These are phyloP conservation scores for Aphanomyces euteiches DNA, from an alignment of 352 stramenopile genomes.

Conservation along the genomic window DNA sequence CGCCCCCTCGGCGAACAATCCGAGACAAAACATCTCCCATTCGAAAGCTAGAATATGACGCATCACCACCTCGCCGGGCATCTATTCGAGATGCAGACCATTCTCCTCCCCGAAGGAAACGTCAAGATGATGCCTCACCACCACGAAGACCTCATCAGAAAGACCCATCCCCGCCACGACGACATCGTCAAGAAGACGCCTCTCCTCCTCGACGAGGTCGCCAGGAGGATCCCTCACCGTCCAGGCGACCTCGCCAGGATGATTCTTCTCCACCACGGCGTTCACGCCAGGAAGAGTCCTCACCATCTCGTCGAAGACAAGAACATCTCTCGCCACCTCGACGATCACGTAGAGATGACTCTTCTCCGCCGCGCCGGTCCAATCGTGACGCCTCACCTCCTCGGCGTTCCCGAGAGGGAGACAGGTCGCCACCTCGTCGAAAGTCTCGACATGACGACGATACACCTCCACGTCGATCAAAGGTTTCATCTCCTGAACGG, in stretches of 20 bases:
- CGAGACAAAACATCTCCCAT: neutral
- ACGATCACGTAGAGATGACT: conserved; percentile 6
- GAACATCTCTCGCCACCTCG: neutral
- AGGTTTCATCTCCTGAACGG: conserved; percentile 9
- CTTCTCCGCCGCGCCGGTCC: conserved; percentile 26
- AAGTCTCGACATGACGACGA: neutral
- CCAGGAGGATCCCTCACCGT: conserved; percentile 27
- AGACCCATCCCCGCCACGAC: conserved; percentile 39
- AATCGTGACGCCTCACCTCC: neutral
- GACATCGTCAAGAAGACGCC: conserved; percentile 24
- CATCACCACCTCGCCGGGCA: neutral
- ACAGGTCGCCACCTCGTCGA: conserved; percentile 17
- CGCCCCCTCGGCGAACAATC: conserved; percentile 15
- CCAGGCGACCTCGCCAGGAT: neutral
- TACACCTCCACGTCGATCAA: conserved; percentile 32
- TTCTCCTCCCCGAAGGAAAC: conserved; percentile 34
- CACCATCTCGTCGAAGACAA: neutral
- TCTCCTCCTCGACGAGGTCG: conserved; percentile 37
- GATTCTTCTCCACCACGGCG: neutral
- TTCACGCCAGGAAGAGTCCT: conserved; percentile 11
- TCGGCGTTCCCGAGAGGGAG: neutral
- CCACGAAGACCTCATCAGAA: conserved; percentile 26
- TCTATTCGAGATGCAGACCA: conserved; percentile 24
- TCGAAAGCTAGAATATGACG: neutral
- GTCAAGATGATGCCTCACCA: neutral